A percentile compares a stretch with the other conserved stretches of the same genome.
phyloP scores from a whole-genome alignment of 2,329 filamentous ascomycete genomes.

The Phialophora expanda region DNA sequence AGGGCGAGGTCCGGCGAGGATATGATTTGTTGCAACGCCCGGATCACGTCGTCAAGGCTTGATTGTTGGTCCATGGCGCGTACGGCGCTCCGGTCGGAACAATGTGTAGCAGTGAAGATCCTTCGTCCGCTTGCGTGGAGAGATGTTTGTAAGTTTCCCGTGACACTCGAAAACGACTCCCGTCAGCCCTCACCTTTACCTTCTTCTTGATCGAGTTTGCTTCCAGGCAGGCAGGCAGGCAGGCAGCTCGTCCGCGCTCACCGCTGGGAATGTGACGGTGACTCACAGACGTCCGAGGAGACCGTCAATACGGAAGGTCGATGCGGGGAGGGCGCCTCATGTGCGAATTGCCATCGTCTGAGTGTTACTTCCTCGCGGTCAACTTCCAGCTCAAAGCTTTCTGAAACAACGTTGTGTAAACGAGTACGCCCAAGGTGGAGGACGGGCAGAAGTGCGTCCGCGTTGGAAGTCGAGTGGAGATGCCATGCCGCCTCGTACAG shows the following conservation, averaged over 20 bases:
- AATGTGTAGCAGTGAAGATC: neutral
- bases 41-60: constrained; percentile 13
- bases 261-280: neutral
- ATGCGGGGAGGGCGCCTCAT: neutral
- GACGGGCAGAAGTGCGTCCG: neutral
- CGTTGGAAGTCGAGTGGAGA: neutral
- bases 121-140: neutral
- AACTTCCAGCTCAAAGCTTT: neutral
- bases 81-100: neutral
- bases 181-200: too few species aligned
- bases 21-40: constrained; percentile 1
- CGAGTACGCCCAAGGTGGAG: neutral
- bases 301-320: neutral
- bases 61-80: constrained; percentile 7
- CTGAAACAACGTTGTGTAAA: neutral
- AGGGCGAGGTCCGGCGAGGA: constrained; percentile 13
- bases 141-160: too few species aligned
- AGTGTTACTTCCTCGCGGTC: neutral
- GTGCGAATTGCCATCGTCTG: neutral
- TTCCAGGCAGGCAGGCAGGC: neutral
- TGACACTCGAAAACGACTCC: too few species aligned
- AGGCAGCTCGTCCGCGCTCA: neutral
- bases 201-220: neutral
- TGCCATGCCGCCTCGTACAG: neutral
- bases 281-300: neutral